A percentile compares a stretch with the other conserved stretches of the same genome.
phyloP scores from a whole-genome alignment of 257 asterid species.

The Penstemon davidsonii region DNA sequence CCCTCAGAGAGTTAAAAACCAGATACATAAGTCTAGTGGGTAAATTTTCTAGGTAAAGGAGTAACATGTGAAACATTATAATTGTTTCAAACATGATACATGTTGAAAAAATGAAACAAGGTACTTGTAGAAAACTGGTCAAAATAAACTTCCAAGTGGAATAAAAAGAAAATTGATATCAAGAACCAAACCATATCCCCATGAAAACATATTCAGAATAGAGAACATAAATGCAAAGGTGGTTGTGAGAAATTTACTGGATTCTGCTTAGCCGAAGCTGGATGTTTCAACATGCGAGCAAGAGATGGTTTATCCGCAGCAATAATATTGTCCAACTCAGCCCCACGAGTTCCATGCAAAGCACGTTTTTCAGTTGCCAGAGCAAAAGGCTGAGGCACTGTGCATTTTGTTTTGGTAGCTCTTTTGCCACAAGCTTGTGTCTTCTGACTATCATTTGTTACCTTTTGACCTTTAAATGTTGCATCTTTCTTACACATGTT shows the following conservation, averaged over 20 bases:
- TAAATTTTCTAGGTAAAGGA: constrained; percentile 4
- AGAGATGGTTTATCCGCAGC: constrained; percentile 40
- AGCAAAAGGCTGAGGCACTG: constrained; percentile 87
- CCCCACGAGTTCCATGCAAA: constrained; percentile 51
- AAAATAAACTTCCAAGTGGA: background rate
- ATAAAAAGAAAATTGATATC: background rate
- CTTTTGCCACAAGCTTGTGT: constrained; percentile 40
- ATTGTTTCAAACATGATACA: background rate
- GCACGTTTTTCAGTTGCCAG: constrained; percentile 89
- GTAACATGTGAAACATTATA: background rate
- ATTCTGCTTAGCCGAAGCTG: constrained; percentile 44
- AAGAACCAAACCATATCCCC: constrained; percentile 11
- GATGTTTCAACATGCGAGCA: constrained; percentile 30
- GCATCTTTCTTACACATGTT: constrained; percentile 27
- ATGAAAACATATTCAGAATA: background rate
- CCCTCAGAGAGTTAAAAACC: background rate
- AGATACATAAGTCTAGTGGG: background rate
- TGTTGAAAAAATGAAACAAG: too few species aligned
- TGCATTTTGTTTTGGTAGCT: constrained; percentile 48
- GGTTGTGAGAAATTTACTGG: constrained; percentile 39
- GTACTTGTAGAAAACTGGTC: background rate
- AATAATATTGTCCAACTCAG: constrained; percentile 40
- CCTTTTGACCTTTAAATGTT: constrained; percentile 38
- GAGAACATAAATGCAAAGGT: constrained; percentile 16
- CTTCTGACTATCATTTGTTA: constrained; percentile 42